These are phyloP conservation scores for Sporisorium graminicola DNA, from an alignment of 1,284 basidiomycete genomes.

Conservation along the genomic window DNA sequence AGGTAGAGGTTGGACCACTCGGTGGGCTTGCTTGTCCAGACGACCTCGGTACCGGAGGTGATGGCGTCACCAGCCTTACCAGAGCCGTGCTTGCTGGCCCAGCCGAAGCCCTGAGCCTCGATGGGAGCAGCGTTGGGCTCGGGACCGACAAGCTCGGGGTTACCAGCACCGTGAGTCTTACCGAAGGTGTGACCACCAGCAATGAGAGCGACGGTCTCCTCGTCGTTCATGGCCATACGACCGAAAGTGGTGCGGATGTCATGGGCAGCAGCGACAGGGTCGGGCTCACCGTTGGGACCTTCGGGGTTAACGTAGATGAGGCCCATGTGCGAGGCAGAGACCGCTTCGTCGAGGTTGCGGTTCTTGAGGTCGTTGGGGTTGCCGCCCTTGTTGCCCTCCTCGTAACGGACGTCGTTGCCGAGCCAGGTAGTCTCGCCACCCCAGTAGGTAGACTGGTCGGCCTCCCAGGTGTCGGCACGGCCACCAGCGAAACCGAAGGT, in stretches of 20 bases:
- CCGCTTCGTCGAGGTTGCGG: slow-evolving; percentile 32
- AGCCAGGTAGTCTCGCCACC: slow-evolving; percentile 52
- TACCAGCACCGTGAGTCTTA: slow-evolving; percentile 49
- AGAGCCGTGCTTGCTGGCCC: slow-evolving; percentile 34
- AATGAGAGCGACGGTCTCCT: slow-evolving; percentile 46
- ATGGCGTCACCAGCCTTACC: slow-evolving; percentile 38
- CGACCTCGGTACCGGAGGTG: slow-evolving; percentile 40
- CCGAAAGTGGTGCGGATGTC: slow-evolving; percentile 48
- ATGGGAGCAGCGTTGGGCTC: slow-evolving; percentile 44
- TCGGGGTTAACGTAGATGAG: slow-evolving; percentile 51
- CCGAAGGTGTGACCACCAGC: slow-evolving; percentile 52
- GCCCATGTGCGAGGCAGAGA: slow-evolving; percentile 47
- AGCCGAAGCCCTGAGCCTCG: slow-evolving; percentile 41
- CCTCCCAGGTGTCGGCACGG: slow-evolving; percentile 48
- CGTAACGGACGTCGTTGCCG: slow-evolving; percentile 46
- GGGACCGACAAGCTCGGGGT: slow-evolving; percentile 34
- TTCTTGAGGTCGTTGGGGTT: slow-evolving; percentile 41
- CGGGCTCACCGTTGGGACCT: slow-evolving; percentile 43
- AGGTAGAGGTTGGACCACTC: slow-evolving; percentile 49
- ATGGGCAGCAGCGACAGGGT: slow-evolving; percentile 42
- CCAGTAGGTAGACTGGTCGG: slow-evolving; percentile 49
- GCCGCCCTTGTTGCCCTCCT: slow-evolving; percentile 35
- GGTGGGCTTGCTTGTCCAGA: slow-evolving; percentile 49
- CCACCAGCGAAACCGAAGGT: slow-evolving; percentile 48
- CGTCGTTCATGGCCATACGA: slow-evolving; percentile 49